These are phyloP conservation scores for Phymatotrichopsis omnivora DNA, from an alignment of 2,329 filamentous ascomycete species.

Conservation along the genomic window DNA sequence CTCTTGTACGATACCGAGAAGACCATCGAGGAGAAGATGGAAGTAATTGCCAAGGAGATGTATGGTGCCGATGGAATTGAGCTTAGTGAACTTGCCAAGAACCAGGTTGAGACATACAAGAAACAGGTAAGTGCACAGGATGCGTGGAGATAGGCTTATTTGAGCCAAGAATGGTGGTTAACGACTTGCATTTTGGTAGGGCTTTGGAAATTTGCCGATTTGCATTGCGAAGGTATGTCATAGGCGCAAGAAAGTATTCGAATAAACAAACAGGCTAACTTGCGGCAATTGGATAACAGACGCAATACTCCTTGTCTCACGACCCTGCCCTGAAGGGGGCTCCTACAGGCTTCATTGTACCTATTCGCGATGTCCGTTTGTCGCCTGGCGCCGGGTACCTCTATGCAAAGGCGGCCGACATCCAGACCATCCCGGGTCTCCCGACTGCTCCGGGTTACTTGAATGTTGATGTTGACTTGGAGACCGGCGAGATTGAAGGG, in stretches of 20 bases:
- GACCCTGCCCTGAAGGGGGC: slow-evolving; percentile 91
- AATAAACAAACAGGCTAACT: not conserved
- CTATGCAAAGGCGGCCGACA: slow-evolving; percentile 92
- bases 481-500: slow-evolving; percentile 78
- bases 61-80: slow-evolving; percentile 85
- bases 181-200: slow-evolving; percentile 37
- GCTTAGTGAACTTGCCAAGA: slow-evolving; percentile 86
- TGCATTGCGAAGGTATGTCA: slow-evolving; percentile 65
- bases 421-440: slow-evolving; percentile 93
- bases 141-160: not conserved
- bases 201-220: slow-evolving; percentile 85
- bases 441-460: slow-evolving; percentile 92
- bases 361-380: slow-evolving; percentile 86
- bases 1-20: slow-evolving; percentile 75
- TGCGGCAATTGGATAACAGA: slow-evolving; percentile 45
- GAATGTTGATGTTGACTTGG: slow-evolving; percentile 63
- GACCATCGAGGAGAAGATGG: slow-evolving; percentile 77
- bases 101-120: slow-evolving; percentile 92
- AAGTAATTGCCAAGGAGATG: slow-evolving; percentile 83
- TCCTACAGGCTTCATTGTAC: slow-evolving; percentile 85
- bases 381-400: slow-evolving; percentile 89
- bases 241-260: not conserved
- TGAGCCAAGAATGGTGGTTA: not conserved
- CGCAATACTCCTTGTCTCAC: slow-evolving; percentile 91
- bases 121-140: slow-evolving; percentile 45